Base-by-base conservation (phyloP, 257 asterid species). In the Echites panduratus region DNA sequence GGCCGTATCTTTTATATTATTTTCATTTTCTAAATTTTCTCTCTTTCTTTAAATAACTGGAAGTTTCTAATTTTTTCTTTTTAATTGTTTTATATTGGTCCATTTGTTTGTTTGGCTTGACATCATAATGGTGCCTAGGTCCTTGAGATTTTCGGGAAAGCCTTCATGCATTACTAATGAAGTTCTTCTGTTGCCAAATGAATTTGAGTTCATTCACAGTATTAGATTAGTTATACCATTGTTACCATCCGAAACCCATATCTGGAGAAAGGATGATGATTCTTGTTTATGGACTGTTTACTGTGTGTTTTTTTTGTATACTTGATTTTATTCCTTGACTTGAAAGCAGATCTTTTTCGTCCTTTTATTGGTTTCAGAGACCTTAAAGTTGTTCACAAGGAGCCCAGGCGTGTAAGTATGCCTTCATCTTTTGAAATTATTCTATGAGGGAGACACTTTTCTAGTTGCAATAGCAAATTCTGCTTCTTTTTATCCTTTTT, bases 281-380 rank as follows among this genome's bases (percentile, higher is more conserved):
- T 53, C 19, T 29, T 68, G 11, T 17, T 53, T 29, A 9, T 20
- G 22, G n/a, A 5, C 14, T 26, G 16, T 68, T 44, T 72, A 9
- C 29, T 5, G 14, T 68, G 44, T 61, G 68, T 58, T 61, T 64
- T n/a, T 70, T 44, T 38, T 22, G 73, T 32, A 57, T 62, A 62
- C 79, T 66, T 40, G 32, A 24, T 70, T 61, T 57, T 47, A 40
- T 80, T 78, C 88, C 92, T 85, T 82, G 81, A 84, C 87, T 62
- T 49, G 68, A 40, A 10, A 73, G 76, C 78, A 87, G 96, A 90
- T 86, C 88, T 90, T 79, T 90, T 90, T 72, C 92, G 95, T 45
- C 96, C 96, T 19, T 88, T 90, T 81, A 84, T 86, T 78, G 96
- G 96, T 72, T 90, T 86, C 78, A 85, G 81, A 66, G 96, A 90